Base-by-base conservation (phyloP, 805 yeast species). In the Candida patagonica region DNA sequence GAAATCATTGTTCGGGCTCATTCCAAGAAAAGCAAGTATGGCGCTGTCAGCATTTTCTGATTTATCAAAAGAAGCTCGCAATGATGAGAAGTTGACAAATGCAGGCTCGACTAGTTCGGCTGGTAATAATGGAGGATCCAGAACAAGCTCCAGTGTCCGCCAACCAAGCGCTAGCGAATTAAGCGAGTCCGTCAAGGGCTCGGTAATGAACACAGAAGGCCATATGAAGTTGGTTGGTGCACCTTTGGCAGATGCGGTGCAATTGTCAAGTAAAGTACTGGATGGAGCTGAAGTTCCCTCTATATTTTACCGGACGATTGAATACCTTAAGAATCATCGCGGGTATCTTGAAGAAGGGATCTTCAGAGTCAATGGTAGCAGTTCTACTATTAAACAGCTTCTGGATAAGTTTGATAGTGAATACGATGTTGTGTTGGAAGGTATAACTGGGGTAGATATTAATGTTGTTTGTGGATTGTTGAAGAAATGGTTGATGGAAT, bases 261-360 rank as follows among this genome's bases (percentile, higher is more conserved):
- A 65, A 15, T 51, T 77, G 23, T 78, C 88, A 2, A 65, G 72
- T 37, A 57, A 61, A 25, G 46, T 70, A 51, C 55, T 63, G 42
- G 68, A 72, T 16, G 67, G 64, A 25, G 58, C 57, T 6, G 60
- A 65, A 12, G 68, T 81, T 15, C 96, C 98, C 1, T 76, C 87
- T 30, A 77, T 89, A 6, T 74, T 85, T 13, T 81, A 65, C 51
- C 63, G 94, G 44, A 86, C 95, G 53, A 53, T 88, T 25, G 80
- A 75, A 42, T 83, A 71, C 48, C 65, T 89, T 37, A 68, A 70
- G 37, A 69, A 66, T 27, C 71, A 78, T 20, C 76, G 79, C 17
- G 95, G 94, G 0, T 66, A 79, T n/a, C 73, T 73, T 45, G 92
- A 85, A 57, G 95, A 87, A 53, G 98, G 98, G 8, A 74, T 89